A percentile compares a stretch with the other conserved stretches of the same genome.
phyloP scores from a whole-genome alignment of 2,329 filamentous ascomycete species.

The Diaporthe vexans region DNA sequence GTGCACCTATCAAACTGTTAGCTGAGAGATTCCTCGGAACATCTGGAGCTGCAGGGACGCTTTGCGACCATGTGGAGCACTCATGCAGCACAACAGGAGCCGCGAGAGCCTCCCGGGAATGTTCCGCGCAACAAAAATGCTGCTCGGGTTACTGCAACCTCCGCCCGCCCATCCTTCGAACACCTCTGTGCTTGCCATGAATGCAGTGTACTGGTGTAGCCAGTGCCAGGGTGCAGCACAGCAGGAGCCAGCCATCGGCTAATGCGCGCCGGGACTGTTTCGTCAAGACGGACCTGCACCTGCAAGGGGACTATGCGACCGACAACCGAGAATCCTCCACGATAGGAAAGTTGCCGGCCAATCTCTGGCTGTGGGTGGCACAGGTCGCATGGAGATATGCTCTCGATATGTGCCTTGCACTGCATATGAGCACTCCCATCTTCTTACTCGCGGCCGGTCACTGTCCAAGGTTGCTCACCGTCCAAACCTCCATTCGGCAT shows the following conservation, averaged over 20 bases:
- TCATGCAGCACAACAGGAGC: conserved; percentile 30
- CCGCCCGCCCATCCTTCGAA: background rate
- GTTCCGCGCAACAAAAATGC: conserved; percentile 9
- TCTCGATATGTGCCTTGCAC: background rate
- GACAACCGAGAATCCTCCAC: conserved; percentile 26
- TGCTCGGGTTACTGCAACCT: background rate
- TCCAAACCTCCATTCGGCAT: background rate
- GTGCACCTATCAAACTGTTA: background rate
- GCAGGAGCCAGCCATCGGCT: no score
- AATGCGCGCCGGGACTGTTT: background rate
- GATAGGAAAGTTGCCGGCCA: conserved; percentile 12
- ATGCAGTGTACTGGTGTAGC: background rate
- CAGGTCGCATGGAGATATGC: no score
- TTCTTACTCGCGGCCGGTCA: background rate
- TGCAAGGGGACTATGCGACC: conserved; percentile 5
- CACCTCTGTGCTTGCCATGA: background rate
- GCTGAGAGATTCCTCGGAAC: conserved; percentile 1
- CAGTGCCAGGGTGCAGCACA: no score
- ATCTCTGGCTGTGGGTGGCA: background rate
- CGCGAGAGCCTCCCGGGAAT: conserved; percentile 23
- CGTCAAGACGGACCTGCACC: background rate
- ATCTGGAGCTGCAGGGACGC: conserved; percentile 15
- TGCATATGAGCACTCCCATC: background rate
- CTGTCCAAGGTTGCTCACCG: background rate
- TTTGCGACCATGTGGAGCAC: conserved; percentile 3